Conservation (phyloP, 129 eudicot species). For the Escallonia herrerae region DNA sequence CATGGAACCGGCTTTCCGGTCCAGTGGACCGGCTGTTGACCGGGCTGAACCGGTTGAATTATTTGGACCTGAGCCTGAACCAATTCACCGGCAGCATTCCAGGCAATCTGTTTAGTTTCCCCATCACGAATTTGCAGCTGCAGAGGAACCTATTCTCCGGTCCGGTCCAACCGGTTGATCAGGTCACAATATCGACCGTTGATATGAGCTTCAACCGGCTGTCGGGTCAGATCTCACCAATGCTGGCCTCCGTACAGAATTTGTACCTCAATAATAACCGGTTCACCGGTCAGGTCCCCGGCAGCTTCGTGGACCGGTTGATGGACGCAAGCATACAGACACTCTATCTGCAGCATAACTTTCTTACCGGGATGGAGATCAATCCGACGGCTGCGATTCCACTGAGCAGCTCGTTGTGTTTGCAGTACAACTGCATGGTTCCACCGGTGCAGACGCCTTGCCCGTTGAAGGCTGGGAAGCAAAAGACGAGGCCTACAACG, state of each 20-base stretch:
- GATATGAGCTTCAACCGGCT: conserved; percentile 77
- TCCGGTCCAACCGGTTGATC: conserved; percentile 49
- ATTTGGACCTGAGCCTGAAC: conserved; percentile 66
- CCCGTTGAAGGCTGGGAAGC: conserved; percentile 80
- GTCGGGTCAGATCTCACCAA: conserved; percentile 67
- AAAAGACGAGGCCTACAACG: conserved; percentile 69
- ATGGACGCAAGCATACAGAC: conserved; percentile 45
- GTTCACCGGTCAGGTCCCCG: conserved; percentile 81
- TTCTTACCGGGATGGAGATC: conserved; percentile 54
- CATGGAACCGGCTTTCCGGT: conserved; percentile 67
- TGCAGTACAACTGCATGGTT: conserved; percentile 91
- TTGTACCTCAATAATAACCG: conserved; percentile 79
- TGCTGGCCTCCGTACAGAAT: conserved; percentile 64
- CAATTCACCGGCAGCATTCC: conserved; percentile 76
- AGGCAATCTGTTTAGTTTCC: conserved; percentile 44
- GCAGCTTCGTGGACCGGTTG: conserved; percentile 58
- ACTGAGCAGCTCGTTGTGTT: conserved; percentile 64
- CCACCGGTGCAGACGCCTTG: conserved; percentile 88
- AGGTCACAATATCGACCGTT: conserved; percentile 64
- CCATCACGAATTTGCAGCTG: conserved; percentile 61
- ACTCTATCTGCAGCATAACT: conserved; percentile 80
- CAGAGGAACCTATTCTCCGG: conserved; percentile 68
- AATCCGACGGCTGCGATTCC: conserved; percentile 83
- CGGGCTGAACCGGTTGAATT: conserved; percentile 48
- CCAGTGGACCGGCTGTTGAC: conserved; percentile 42